Evolutionary conservation across 2,329 filamentous ascomycete species (phyloP), one percentile per base, ranked within the genome.

Genomic region (Ceratocystis ficicola): DNA sequence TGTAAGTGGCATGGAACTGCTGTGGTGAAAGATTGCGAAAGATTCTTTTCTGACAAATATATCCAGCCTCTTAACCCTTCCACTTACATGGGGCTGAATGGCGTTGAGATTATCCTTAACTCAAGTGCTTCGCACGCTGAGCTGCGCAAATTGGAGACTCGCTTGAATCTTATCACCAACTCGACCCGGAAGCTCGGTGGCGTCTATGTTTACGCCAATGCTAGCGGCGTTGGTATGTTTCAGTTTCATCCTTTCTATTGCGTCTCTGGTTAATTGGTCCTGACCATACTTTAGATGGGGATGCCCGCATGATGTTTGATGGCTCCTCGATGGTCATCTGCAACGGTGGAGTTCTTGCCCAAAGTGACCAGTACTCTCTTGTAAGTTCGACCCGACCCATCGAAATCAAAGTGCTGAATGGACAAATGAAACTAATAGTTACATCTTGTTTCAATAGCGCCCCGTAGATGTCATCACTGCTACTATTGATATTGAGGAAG

Each of bases 401-500:
- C 67, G 85, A 83, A 17, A 48, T 17, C 36, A 4, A 52, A 8
- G n/a, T 66, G 22, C 10, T 7, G 44, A 52, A 63, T 22, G 5
- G 36, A 7, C 6, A 17, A 41, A 17, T n/a, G 6, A 25, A 22
- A 28, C 10, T 15, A 52, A 55, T 67, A 41, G 57, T 62, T 28
- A 1, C 17, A 25, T 52, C 1, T 15, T 10, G 12, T 28, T 12
- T 25, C 7, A 2, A n/a, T 22, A 67, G 66, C 84, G 84, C 17
- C 78, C 79, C 28, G 85, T 88, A 5, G 85, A 88, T 70, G 84
- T 88, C 3, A 75, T 86, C 20, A 82, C 80, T 4, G 86, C 86
- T 2, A 88, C 84, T 0, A 78, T 88, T 5, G 85, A 88, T 70
- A 76, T 89, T 1, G 89, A 93, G 70, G 85, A 89, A 69, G 87